These are phyloP conservation scores for Syncephalastrum monosporum DNA, from an alignment of 371 early-diverging fungal genomes.

Conservation along the genomic window DNA sequence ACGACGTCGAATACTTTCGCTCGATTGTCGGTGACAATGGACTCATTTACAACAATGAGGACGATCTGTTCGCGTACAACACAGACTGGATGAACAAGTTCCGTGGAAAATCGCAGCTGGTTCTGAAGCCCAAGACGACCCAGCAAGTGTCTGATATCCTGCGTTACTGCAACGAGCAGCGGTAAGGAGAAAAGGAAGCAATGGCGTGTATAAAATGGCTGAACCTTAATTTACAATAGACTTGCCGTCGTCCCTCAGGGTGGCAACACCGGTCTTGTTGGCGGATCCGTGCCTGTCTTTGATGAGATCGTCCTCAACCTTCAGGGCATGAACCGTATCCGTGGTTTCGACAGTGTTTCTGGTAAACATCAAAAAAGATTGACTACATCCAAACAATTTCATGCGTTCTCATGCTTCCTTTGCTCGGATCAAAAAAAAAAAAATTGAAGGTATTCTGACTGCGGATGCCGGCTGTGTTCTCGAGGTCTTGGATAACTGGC, in stretches of 20 bases:
- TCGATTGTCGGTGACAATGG: conserved; percentile 55
- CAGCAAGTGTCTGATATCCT: conserved; percentile 84
- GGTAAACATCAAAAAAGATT: conserved; percentile 38
- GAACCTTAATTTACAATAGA: conserved; percentile 19
- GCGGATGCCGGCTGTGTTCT: conserved; percentile 93
- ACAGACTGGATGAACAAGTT: conserved; percentile 94
- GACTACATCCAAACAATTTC: not conserved
- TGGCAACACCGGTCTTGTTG: conserved; percentile 93
- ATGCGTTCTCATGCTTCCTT: not conserved
- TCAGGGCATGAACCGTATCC: conserved; percentile 77
- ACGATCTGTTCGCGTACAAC: conserved; percentile 68
- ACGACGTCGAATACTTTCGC: conserved; percentile 62
- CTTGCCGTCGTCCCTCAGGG: conserved; percentile 97
- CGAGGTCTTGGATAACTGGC: conserved; percentile 84
- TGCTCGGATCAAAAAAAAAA: not conserved
- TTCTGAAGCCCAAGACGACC: conserved; percentile 85
- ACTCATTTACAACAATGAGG: conserved; percentile 47
- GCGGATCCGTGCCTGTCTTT: conserved; percentile 92
- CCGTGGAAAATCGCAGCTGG: conserved; percentile 79
- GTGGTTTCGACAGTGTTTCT: conserved; percentile 81
- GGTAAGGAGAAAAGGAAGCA: conserved; percentile 26
- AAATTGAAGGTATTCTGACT: conserved; percentile 66
- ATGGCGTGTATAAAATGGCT: conserved; percentile 1
- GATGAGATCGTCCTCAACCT: conserved; percentile 90
- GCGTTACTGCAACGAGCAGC: conserved; percentile 83